phyloP scores from a whole-genome alignment of 202 grass and related monocot species.

The Bolboschoenoplectus hybrid region DNA sequence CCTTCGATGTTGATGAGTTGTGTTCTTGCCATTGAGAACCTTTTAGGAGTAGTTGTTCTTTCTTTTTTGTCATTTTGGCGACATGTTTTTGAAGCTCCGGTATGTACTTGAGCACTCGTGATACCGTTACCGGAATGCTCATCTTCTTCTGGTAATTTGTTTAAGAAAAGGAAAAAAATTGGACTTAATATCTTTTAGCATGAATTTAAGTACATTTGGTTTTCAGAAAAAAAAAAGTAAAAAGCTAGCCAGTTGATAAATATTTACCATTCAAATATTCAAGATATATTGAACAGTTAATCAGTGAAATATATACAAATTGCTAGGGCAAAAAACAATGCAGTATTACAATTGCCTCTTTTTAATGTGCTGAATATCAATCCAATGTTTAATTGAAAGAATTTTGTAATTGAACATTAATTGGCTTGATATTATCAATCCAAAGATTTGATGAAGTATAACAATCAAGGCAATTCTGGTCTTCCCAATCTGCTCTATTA shows the following conservation, averaged over 20 bases:
- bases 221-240: neutral
- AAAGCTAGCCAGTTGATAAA: no score
- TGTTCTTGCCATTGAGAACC: slow-evolving; percentile 44
- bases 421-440: no score
- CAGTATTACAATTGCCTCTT: no score
- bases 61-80: slow-evolving; percentile 53
- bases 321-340: no score
- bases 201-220: neutral
- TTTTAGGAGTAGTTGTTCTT: slow-evolving; percentile 53
- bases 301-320: neutral
- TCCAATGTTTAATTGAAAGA: no score
- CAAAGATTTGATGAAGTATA: no score
- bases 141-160: slow-evolving; percentile 66
- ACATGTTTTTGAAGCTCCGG: slow-evolving; percentile 85
- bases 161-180: neutral
- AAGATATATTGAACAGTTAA: neutral
- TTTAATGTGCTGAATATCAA: no score
- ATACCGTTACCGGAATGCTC: slow-evolving; percentile 82
- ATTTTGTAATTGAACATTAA: no score
- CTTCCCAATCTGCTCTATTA: no score
- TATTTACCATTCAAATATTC: neutral
- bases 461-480: no score
- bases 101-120: slow-evolving; percentile 74
- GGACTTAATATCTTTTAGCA: neutral
- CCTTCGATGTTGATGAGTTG: neutral